Evolutionary conservation across 1,139 yeast genomes (phyloP).

Genomic region (Taphrina communis): DNA sequence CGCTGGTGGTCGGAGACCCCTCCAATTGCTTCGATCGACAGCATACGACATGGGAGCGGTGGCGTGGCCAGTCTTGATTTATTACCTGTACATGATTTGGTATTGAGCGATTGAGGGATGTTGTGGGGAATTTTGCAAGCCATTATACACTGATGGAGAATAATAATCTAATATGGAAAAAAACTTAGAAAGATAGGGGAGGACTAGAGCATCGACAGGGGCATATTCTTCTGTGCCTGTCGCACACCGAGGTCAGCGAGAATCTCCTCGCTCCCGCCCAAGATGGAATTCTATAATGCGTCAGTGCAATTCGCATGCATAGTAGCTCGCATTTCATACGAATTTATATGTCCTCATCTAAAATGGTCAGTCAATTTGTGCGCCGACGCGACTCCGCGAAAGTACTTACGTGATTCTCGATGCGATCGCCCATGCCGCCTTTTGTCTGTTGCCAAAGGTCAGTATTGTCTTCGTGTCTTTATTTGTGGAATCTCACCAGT

Average conservation of each 20-base stretch:
- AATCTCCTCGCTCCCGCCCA: conserved; percentile 58
- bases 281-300: conserved; percentile 51
- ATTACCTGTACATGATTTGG: conserved; percentile 35
- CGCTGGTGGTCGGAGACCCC: not conserved
- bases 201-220: conserved; percentile 14
- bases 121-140: too few species aligned
- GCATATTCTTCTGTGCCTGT: conserved; percentile 31
- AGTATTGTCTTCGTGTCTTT: not conserved
- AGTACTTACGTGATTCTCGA: conserved; percentile 51
- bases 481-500: conserved; percentile 45
- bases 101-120: not conserved
- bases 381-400: too few species aligned
- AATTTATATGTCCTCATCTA: conserved; percentile 56
- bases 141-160: not conserved
- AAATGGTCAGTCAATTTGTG: too few species aligned
- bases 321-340: not conserved
- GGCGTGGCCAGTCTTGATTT: conserved; percentile 17
- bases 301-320: not conserved
- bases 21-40: conserved; percentile 1
- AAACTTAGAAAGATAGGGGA: too few species aligned
- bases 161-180: not conserved
- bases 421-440: conserved; percentile 57
- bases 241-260: conserved; percentile 55
- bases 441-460: conserved; percentile 48
- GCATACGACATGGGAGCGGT: conserved; percentile 15